Evolutionary conservation across 164 flowering plant species (phyloP).

Genomic region (Magnolia changhungtana): DNA sequence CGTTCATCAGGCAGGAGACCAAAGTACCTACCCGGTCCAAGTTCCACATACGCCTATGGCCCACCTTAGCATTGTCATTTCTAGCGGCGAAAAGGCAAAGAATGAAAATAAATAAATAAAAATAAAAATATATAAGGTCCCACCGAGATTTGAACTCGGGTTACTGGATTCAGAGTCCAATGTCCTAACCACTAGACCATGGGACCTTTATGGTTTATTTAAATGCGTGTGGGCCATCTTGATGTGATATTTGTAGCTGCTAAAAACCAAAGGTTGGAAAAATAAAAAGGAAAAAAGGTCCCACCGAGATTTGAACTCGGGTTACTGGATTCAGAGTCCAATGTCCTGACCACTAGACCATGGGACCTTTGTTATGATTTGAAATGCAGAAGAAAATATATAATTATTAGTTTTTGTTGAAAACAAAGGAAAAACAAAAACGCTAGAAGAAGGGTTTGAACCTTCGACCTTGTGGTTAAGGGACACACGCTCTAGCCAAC

Average conservation of each 20-base stretch:
- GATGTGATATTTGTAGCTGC: too few species aligned
- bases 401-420: too few species aligned
- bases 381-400: too few species aligned
- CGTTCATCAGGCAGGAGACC: too few species aligned
- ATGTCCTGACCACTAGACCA: constrained; percentile 98
- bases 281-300: constrained; percentile 36
- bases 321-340: constrained; percentile 99
- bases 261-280: too few species aligned
- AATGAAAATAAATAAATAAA: background rate
- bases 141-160: constrained; percentile 97
- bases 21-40: too few species aligned
- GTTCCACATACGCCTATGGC: too few species aligned
- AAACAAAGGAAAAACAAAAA: background rate
- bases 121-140: constrained; percentile 41
- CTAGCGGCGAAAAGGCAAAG: background rate
- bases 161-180: constrained; percentile 98
- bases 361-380: constrained; percentile 27
- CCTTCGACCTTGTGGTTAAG: constrained; percentile 99
- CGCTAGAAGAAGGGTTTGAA: constrained; percentile 76
- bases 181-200: constrained; percentile 98
- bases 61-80: background rate
- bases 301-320: constrained; percentile 96
- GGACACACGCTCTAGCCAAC: constrained; percentile 69
- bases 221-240: too few species aligned
- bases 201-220: constrained; percentile 25